Base-by-base conservation (phyloP, 345 rosid species). In the Viola odorata region DNA sequence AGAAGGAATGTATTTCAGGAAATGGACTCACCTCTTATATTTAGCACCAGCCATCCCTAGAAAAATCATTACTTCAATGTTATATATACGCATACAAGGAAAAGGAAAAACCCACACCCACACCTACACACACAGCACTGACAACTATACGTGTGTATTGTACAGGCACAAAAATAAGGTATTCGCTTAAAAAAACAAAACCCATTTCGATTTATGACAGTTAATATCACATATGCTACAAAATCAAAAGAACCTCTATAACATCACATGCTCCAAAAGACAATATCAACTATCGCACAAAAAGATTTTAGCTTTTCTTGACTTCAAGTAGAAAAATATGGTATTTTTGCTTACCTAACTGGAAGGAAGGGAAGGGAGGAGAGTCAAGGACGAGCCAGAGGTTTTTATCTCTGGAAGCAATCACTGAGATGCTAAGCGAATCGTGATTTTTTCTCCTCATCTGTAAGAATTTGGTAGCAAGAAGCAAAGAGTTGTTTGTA, bases 21-120 rank as follows among this genome's bases (percentile, higher is more conserved):
- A 3, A 52, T 9, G 53, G 32, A 12, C 69, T 77, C 69, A 83
- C 98, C 98, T 84, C 64, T 85, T 90, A 67, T 94, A 94, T 60
- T 84, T 53, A 67, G 99, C 97, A 69, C 99, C 99, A 11, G 97
- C 60, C 99, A 94, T 94, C 48, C 99, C 99, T 94, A 86, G 72
- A 50, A 38, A 37, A 71, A 12, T 39, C 39, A 36, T 23, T 23
- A 23, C 32, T 23, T 23, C 32, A 23, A 23, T 23, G 32, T 23
- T 23, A 23, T 23, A 23, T 23, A 42, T 11, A 42, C 45, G 3
- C 45, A 42, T 6, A 42, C 45, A 7, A 11, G 7, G 45, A 42
- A 42, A 42, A 11, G 11, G 45, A 42, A 42, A 42, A 42, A 23
- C 32, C 32, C 32, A 23, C 32, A 23, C 32, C 32, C 32, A 23